Evolutionary conservation across 1,284 basidiomycete genomes (phyloP), one percentile per base, ranked within the genome.

Genomic region (Naganishia cerealis): DNA sequence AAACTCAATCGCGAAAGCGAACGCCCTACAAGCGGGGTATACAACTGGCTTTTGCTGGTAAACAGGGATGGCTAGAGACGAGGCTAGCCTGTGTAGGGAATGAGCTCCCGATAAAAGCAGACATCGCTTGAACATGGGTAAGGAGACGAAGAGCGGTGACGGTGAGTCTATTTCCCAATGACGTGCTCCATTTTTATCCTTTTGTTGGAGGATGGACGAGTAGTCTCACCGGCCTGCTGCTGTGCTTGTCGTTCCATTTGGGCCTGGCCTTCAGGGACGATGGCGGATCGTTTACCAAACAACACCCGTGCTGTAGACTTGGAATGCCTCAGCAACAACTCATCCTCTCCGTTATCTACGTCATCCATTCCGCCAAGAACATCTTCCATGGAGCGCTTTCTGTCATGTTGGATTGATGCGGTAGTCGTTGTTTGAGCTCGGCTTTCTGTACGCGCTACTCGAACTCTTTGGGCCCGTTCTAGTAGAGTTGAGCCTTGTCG

Each of bases 111-210:
- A 33, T 33, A 33, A 33, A 33, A 6, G 29, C 29, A 33, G 6
- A 50, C 46, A 50, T 8, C 9, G 13, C 46, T 24, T 9, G n/a
- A 5, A 46, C 43, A 46, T 15, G 43, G 3, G 16, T 46, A 18
- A n/a, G 16, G n/a, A 15, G n/a, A n/a, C 16, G 18, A 15, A 46
- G 16, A 46, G 7, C 16, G 43, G n/a, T n/a, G n/a, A 46, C 7
- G 21, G 3, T 38, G 54, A 5, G 13, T 29, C 21, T 54, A 63
- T 26, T 63, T 50, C 15, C 61, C 50, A 24, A 63, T 63, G 24
- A 63, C 50, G 36, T 63, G 61, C 50, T 63, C 61, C 61, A 63
- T 63, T 38, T 63, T 63, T 21, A 63, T 46, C 38, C 53, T 63
- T 24, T 63, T 63, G 50, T 63, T 53, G 10, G 55, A n/a, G 13